A percentile compares a stretch with the other conserved stretches of the same genome.
Conservation (phyloP, 805 yeast species). For the Monosporozyma siamensis region DNA sequence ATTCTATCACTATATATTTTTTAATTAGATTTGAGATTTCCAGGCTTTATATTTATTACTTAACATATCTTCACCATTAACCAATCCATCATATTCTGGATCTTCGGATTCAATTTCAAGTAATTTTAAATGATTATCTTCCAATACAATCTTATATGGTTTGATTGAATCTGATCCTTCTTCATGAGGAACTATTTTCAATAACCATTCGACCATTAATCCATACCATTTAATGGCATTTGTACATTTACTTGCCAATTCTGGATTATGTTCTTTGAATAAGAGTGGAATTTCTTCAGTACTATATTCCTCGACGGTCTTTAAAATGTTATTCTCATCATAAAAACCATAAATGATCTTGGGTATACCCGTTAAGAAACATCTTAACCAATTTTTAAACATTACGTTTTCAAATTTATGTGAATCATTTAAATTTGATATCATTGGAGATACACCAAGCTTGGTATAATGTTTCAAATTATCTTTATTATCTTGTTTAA, state of each 20-base stretch:
- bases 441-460: constrained; percentile 58
- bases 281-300: constrained; percentile 73
- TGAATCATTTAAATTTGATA: constrained; percentile 49
- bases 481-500: constrained; percentile 38
- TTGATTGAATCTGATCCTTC: constrained; percentile 42
- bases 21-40: background rate
- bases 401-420: constrained; percentile 66
- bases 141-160: constrained; percentile 44
- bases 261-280: constrained; percentile 39
- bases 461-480: constrained; percentile 72
- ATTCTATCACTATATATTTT: background rate
- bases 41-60: constrained; percentile 3
- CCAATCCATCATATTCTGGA: constrained; percentile 10
- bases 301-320: constrained; percentile 61
- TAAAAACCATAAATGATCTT: constrained; percentile 78
- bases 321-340: constrained; percentile 56
- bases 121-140: constrained; percentile 43
- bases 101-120: constrained; percentile 37
- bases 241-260: constrained; percentile 53
- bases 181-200: constrained; percentile 43
- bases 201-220: constrained; percentile 73
- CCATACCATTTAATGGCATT: constrained; percentile 82
- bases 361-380: constrained; percentile 80
- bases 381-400: constrained; percentile 84
- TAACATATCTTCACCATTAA: constrained; percentile 4